A percentile compares a stretch with the other conserved stretches of the same genome.
Evolutionary conservation across 495 filamentous ascomycete species (phyloP).

Genomic region (Tuber umbilicatum): DNA sequence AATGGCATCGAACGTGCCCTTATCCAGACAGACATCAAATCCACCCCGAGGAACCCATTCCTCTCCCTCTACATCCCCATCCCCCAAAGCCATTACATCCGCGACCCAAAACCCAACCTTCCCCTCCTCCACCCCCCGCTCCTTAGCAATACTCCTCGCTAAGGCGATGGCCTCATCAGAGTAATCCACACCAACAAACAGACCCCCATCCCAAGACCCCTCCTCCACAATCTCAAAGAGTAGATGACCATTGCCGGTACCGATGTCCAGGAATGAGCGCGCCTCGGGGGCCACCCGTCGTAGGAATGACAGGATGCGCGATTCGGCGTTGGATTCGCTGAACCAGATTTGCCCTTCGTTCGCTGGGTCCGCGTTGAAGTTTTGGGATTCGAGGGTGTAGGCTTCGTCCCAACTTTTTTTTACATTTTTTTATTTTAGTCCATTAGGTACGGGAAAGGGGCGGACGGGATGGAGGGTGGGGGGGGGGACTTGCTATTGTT

Average conservation of each 20-base stretch:
- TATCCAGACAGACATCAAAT: constrained; percentile 88
- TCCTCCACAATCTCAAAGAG: constrained; percentile 64
- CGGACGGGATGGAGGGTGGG: neutral
- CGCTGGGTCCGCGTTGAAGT: constrained; percentile 54
- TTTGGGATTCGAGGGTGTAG: constrained; percentile 56
- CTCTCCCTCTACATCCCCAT: neutral
- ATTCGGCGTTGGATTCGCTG: constrained; percentile 62
- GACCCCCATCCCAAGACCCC: constrained; percentile 42
- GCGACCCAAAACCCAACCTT: constrained; percentile 61
- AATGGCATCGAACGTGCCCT: constrained; percentile 95
- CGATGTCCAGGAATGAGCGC: constrained; percentile 61
- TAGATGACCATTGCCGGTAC: constrained; percentile 88
- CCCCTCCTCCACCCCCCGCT: constrained; percentile 36
- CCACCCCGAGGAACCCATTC: constrained; percentile 44
- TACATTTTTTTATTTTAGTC: neutral
- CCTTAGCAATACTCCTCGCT: constrained; percentile 50
- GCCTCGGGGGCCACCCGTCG: constrained; percentile 29
- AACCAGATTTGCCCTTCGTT: constrained; percentile 73
- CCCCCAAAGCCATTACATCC: constrained; percentile 60
- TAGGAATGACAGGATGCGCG: constrained; percentile 56
- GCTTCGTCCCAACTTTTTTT: constrained; percentile 59
- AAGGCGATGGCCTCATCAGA: constrained; percentile 64
- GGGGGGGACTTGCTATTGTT: constrained; percentile 55
- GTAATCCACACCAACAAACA: constrained; percentile 84
- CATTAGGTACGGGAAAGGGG: neutral